Percentiles rank a stretch among this genome's conserved stretches.
Evolutionary conservation across 106 monocot genomes (phyloP).

Genomic region (Apostasia ramifera): DNA sequence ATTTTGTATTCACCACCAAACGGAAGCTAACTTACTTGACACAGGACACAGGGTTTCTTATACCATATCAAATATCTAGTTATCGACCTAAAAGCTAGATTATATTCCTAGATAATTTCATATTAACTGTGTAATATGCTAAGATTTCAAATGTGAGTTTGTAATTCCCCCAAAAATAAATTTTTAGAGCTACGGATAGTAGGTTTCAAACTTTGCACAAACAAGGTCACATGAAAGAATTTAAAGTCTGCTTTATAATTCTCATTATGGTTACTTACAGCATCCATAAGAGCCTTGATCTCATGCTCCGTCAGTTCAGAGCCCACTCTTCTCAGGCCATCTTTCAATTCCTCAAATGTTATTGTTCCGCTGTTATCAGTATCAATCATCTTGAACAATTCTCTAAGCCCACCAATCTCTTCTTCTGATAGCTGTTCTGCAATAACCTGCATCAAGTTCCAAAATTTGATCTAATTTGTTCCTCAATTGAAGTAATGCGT

Average conservation of each 20-base stretch:
- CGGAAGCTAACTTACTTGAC: no score
- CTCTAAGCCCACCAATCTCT: slow-evolving; percentile 78
- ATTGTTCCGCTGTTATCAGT: slow-evolving; percentile 78
- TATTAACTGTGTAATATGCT: no score
- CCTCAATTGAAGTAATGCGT: not conserved
- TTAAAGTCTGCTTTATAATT: not conserved
- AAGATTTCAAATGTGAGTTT: no score
- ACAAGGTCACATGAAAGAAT: no score
- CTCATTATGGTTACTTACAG: slow-evolving; percentile 29
- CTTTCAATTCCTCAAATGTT: slow-evolving; percentile 75
- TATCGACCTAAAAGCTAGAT: no score
- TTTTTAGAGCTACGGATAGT: no score
- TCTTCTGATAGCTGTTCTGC: slow-evolving; percentile 91
- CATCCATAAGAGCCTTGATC: slow-evolving; percentile 66
- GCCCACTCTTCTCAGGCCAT: slow-evolving; percentile 60
- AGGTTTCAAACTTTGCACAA: no score
- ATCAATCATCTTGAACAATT: slow-evolving; percentile 78
- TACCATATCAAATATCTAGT: no score
- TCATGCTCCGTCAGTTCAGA: slow-evolving; percentile 55
- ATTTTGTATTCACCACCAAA: no score
- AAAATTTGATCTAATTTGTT: not conserved
- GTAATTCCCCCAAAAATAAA: no score
- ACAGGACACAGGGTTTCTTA: no score
- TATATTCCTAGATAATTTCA: no score
- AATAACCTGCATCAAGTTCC: slow-evolving; percentile 50